A percentile compares a stretch with the other conserved stretches of the same genome.
phyloP scores from a whole-genome alignment of 371 early-diverging fungal species.

The Zychaea mexicana region DNA sequence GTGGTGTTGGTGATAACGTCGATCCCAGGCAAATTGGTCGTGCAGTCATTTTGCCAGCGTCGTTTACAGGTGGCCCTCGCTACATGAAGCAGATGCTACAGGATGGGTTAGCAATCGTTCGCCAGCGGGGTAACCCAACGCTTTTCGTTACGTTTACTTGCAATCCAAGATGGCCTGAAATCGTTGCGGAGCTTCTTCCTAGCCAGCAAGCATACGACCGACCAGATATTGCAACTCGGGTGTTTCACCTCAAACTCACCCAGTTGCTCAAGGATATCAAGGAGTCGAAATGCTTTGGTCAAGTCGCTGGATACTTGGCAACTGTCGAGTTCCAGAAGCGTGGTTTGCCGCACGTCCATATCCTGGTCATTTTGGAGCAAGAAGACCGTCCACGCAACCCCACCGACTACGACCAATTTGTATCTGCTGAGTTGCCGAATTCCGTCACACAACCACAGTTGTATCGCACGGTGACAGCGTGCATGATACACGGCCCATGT shows the following conservation, averaged over 20 bases:
- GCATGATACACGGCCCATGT: slow-evolving; percentile 42
- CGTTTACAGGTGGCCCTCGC: background rate
- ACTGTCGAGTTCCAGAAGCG: slow-evolving; percentile 28
- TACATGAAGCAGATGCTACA: background rate
- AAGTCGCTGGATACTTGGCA: background rate
- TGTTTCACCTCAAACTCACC: background rate
- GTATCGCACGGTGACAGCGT: slow-evolving; percentile 23
- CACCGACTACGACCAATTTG: slow-evolving; percentile 24
- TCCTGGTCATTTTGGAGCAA: slow-evolving; percentile 26
- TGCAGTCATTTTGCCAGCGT: too few relatives aligned
- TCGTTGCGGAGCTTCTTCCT: background rate
- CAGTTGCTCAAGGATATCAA: background rate
- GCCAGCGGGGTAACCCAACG: background rate
- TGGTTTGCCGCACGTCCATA: slow-evolving; percentile 32
- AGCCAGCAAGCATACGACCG: background rate
- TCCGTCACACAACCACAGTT: slow-evolving; percentile 10
- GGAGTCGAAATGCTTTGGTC: background rate
- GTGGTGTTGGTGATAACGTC: too few relatives aligned
- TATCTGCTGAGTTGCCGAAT: slow-evolving; percentile 38
- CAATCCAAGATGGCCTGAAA: background rate
- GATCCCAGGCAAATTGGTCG: too few relatives aligned
- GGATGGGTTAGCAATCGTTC: background rate
- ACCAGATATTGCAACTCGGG: background rate
- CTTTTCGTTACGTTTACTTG: background rate
- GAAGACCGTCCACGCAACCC: slow-evolving; percentile 14